These are phyloP conservation scores for Penicillium soppii DNA, from an alignment of 495 filamentous ascomycete species.

Conservation along the genomic window DNA sequence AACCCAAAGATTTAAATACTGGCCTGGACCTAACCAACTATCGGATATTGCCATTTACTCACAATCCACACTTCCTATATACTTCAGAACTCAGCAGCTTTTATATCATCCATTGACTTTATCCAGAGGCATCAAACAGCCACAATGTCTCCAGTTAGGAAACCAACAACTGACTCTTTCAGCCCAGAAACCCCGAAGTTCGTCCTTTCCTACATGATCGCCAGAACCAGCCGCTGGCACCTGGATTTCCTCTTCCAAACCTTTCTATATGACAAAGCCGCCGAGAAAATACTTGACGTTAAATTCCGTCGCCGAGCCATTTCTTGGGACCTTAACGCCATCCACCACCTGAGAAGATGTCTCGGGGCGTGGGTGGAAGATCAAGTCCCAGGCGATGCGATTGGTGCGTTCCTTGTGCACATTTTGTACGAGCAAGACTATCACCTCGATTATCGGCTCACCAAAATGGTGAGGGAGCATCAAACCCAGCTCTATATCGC, in stretches of 20 bases:
- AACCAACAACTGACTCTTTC: background rate
- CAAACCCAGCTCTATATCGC: background rate
- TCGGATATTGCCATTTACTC: too few relatives aligned
- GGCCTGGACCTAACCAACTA: too few relatives aligned
- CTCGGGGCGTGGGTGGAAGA: background rate
- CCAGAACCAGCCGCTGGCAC: constrained; percentile 2
- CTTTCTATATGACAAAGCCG: background rate
- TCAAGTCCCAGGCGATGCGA: constrained; percentile 2
- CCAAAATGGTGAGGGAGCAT: background rate
- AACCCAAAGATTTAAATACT: too few relatives aligned
- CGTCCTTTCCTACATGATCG: background rate
- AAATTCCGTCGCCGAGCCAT: background rate
- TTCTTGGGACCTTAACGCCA: constrained; percentile 5
- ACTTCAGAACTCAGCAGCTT: too few relatives aligned
- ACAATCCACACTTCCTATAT: too few relatives aligned
- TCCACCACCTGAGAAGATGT: background rate
- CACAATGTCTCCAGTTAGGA: background rate
- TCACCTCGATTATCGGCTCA: background rate
- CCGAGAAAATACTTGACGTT: background rate
- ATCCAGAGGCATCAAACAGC: too few relatives aligned
- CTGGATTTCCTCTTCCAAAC: background rate
- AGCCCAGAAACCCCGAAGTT: background rate
- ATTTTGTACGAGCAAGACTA: background rate
- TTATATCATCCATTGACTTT: too few relatives aligned
- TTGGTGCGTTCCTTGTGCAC: constrained; percentile 9